Evolutionary conservation across 2,329 filamentous ascomycete genomes (phyloP).

Genomic region (Dothidotthia symphoricarpi): DNA sequence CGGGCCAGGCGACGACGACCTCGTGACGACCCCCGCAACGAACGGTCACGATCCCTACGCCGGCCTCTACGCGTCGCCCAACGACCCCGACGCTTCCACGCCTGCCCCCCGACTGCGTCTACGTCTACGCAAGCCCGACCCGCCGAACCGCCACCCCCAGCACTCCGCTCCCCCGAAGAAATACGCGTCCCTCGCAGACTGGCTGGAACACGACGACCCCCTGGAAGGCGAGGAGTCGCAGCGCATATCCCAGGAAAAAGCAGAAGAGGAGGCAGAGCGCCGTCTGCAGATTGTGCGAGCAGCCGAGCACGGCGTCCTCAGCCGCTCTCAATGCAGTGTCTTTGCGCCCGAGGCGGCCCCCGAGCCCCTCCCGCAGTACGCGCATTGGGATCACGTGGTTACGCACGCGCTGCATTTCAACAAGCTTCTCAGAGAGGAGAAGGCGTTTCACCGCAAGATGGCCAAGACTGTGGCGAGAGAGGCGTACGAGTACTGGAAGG

Average conservation of each 20-base stretch:
- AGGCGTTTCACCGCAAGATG: slow-evolving; percentile 69
- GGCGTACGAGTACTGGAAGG: slow-evolving; percentile 71
- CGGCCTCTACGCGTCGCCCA: slow-evolving; percentile 18
- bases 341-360: slow-evolving; percentile 72
- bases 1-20: slow-evolving; percentile 11
- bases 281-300: slow-evolving; percentile 71
- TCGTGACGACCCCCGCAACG: slow-evolving; percentile 11
- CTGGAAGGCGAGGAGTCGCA: slow-evolving; percentile 45
- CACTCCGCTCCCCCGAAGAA: slow-evolving; percentile 49
- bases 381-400: slow-evolving; percentile 81
- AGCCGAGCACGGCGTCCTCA: slow-evolving; percentile 72
- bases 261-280: slow-evolving; percentile 63
- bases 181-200: slow-evolving; percentile 59
- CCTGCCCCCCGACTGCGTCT: slow-evolving; percentile 45
- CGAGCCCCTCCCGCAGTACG: slow-evolving; percentile 75
- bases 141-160: slow-evolving; percentile 53
- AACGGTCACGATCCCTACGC: slow-evolving; percentile 22
- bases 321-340: slow-evolving; percentile 65
- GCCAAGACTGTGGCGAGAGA: slow-evolving; percentile 80
- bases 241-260: slow-evolving; percentile 33
- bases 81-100: slow-evolving; percentile 19
- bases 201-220: slow-evolving; percentile 58
- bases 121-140: slow-evolving; percentile 52
- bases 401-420: slow-evolving; percentile 79
- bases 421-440: slow-evolving; percentile 75